A percentile compares a stretch with the other conserved stretches of the same genome.
Conservation (phyloP, 169 alveolate species). For the Cryptosporidium andersoni region DNA sequence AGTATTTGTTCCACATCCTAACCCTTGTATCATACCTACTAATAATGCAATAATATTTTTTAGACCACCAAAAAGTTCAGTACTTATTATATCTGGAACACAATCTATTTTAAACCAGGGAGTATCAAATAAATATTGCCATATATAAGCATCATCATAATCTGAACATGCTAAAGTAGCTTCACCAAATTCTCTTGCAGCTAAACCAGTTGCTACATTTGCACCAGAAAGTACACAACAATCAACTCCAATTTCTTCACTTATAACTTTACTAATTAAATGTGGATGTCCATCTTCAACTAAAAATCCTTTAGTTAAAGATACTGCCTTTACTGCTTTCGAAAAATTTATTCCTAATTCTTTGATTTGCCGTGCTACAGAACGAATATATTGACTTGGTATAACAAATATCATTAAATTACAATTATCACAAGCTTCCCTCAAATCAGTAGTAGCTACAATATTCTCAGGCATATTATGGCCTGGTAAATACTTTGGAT, state of each 20-base stretch:
- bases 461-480: constrained; percentile 86
- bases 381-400: constrained; percentile 87
- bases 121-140: constrained; percentile 88
- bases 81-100: constrained; percentile 89
- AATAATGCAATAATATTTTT: constrained; percentile 91
- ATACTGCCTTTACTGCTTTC: constrained; percentile 79
- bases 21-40: constrained; percentile 94
- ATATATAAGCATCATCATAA: constrained; percentile 79
- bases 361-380: constrained; percentile 23
- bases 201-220: constrained; percentile 91
- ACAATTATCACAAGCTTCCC: constrained; percentile 84
- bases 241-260: constrained; percentile 77
- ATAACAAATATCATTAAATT: constrained; percentile 86
- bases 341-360: constrained; percentile 10
- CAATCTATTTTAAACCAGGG: constrained; percentile 88
- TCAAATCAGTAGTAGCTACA: constrained; percentile 84
- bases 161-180: constrained; percentile 90
- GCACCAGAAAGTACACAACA: constrained; percentile 87
- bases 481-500: constrained; percentile 88
- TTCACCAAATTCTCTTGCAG: constrained; percentile 90
- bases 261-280: constrained; percentile 78
- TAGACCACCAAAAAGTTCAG: constrained; percentile 93
- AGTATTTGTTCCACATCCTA: constrained; percentile 90
- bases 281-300: constrained; percentile 79
- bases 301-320: constrained; percentile 84